Base-by-base conservation (phyloP, 139 green algal genomes). In the Closterium sp. region DNA sequence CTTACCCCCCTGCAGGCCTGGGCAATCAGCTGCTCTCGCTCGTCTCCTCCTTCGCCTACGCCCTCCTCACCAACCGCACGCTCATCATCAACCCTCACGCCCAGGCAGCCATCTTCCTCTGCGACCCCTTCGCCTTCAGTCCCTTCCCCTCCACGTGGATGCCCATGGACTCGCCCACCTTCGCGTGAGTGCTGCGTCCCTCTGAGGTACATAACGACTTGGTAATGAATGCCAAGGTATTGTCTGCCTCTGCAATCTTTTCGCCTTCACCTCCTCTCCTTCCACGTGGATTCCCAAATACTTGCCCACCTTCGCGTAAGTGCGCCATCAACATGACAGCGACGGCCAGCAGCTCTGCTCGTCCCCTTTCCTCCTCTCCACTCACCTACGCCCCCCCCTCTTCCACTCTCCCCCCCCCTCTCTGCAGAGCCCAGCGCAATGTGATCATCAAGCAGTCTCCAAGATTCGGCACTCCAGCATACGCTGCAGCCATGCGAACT, bases 21-120 rank as follows among this genome's bases (percentile, higher is more conserved):
- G 88, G 88, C 69, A 91, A 91, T 34, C 69, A 34, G 28, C 83
- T 91, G 66, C 64, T 88, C n/a, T 91, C 88, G 28, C 83, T 91
- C 33, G 84, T 88, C n/a, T 91, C 88, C 43, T 83, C 89, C 43
- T 92, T 92, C 28, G 19, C 90, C 21, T 92, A 64, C 64, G 33
- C 89, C 32, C 33, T 92, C 25, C 85, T 92, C 84, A 92, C 89
- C 36, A 69, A 34, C 30, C 89, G 89, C 30, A 69, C 85, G 32
- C 84, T 92, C 6, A 28, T 92, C 34, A 31, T 92, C 55, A 76
- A 76, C 55, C 55, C 55, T 28, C 55, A 76, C 55, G 55, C 55
- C 23, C 55, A 76, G 55, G 55, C 55, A 76, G 55, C 55, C 16
- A 16, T 76, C 12, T 76, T 76, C 1, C 55, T 76, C 55, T 76